Conservation (phyloP, 1,284 basidiomycete species). For the Cutaneotrichosporon spelunceum region DNA sequence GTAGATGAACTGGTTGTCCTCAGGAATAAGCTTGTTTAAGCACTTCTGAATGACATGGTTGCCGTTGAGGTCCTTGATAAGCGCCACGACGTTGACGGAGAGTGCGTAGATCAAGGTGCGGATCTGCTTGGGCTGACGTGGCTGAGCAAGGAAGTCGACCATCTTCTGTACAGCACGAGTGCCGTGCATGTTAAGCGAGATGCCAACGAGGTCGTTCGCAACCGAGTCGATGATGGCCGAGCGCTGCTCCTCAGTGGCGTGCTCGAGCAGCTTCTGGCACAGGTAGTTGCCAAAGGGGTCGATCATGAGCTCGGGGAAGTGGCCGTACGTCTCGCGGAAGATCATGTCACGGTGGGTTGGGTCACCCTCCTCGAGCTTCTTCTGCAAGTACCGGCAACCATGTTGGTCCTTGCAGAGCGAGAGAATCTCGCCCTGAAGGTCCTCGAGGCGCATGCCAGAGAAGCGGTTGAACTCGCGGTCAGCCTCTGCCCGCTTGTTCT, state of each 20-base stretch:
- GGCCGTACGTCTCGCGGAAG: slow-evolving; percentile 95
- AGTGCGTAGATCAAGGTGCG: slow-evolving; percentile 95
- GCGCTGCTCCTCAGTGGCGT: slow-evolving; percentile 95
- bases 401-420: slow-evolving; percentile 97
- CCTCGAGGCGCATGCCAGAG: slow-evolving; percentile 89
- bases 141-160: slow-evolving; percentile 98
- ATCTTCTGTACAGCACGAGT: slow-evolving; percentile 99
- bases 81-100: slow-evolving; percentile 93
- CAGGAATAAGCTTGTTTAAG: slow-evolving; percentile 92
- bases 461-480: slow-evolving; percentile 94
- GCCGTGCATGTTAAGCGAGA: slow-evolving; percentile 99
- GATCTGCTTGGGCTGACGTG: slow-evolving; percentile 82
- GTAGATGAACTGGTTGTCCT: slow-evolving; percentile 99
- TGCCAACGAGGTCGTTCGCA: slow-evolving; percentile 92
- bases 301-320: slow-evolving; percentile 98
- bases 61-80: slow-evolving; percentile 99
- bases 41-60: slow-evolving; percentile 99
- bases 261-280: slow-evolving; percentile 97
- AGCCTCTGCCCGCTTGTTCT: slow-evolving; percentile 88
- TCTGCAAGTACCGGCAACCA: slow-evolving; percentile 96
- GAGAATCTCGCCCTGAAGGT: slow-evolving; percentile 90
- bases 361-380: slow-evolving; percentile 95
- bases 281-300: slow-evolving; percentile 99
- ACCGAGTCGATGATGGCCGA: slow-evolving; percentile 97
- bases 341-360: slow-evolving; percentile 98